Base-by-base conservation (phyloP, 2,329 filamentous ascomycete species). In the Verticillium longisporum region DNA sequence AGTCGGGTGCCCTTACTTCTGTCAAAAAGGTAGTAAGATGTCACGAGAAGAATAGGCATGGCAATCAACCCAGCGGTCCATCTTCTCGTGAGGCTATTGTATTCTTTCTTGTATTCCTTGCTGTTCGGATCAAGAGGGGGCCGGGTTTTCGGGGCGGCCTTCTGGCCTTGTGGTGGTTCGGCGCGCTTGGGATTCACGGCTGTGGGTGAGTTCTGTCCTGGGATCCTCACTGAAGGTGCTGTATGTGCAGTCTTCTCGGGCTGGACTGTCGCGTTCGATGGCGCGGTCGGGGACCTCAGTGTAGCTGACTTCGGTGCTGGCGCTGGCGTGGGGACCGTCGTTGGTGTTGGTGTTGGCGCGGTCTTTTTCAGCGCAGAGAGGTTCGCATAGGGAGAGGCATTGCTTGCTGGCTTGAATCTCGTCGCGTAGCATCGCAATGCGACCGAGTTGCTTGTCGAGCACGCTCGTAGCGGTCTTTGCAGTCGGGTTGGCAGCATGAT, bases 11-110 rank as follows among this genome's bases (percentile, higher is more conserved):
- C 76, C 79, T 73, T 61, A 81, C 80, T 67, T 70, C 79, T 72
- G 55, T 83, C 77, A 69, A 80, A 85, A 2, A 86, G 68, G 58
- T 77, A 78, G 63, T 82, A 85, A 26, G 82, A 83, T 32, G 80
- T 82, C 57, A 86, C 82, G 14, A 85, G 63, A 4, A 84, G 66
- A 36, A 86, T 78, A 2, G 83, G 83, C 70, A 84, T 66, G 31
- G 80, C 81, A 60, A 85, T 76, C 65, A 86, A 80, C 7, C 76
- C 63, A 26, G 73, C 71, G 3, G 75, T 71, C 74, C 80, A 84
- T 66, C 75, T 78, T 61, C 79, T 69, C 60, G 77, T 74, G 34
- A 78, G 76, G 41, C 68, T 66, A 60, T 78, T 76, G 67, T 80
- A 83, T 50, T 77, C 74, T 63, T 68, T 67, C 66, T 76, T 71